Evolutionary conservation across 2,329 filamentous ascomycete genomes (phyloP).

Genomic region (Didymella pomorum): DNA sequence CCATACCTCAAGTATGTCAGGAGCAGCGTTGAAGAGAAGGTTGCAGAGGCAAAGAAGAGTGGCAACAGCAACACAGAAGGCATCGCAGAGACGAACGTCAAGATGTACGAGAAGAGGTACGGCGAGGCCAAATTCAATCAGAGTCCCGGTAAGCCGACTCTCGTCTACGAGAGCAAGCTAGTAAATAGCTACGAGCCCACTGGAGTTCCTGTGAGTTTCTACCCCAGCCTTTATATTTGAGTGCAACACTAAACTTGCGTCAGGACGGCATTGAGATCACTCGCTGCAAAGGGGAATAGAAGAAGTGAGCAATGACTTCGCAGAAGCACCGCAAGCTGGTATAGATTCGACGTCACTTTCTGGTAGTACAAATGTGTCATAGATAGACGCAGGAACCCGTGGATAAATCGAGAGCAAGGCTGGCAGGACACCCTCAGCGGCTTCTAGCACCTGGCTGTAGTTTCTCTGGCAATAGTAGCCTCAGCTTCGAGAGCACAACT

Average conservation of each 20-base stretch:
- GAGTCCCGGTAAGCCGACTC: constrained; percentile 66
- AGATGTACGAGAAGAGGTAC: constrained; percentile 59
- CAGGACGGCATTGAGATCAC: constrained; percentile 75
- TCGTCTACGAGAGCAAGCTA: constrained; percentile 71
- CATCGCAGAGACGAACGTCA: constrained; percentile 57
- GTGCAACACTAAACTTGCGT: constrained; percentile 21
- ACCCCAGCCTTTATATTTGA: neutral
- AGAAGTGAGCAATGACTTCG: constrained; percentile 7
- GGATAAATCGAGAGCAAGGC: constrained; percentile 1
- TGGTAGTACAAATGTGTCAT: constrained; percentile 16
- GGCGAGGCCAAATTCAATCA: constrained; percentile 56
- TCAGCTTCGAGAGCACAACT: neutral
- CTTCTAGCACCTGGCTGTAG: constrained; percentile 9
- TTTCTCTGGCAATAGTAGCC: constrained; percentile 5
- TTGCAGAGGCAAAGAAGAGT: constrained; percentile 46
- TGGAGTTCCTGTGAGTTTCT: constrained; percentile 66
- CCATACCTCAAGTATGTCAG: constrained; percentile 75
- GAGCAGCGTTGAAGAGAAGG: constrained; percentile 69
- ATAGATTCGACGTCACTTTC: constrained; percentile 4
- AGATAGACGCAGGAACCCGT: constrained; percentile 17
- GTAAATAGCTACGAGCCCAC: constrained; percentile 73
- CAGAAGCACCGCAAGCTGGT: neutral
- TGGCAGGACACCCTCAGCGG: constrained; percentile 14
- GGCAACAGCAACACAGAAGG: constrained; percentile 48
- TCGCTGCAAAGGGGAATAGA: constrained; percentile 54